These are phyloP conservation scores for Cichorium intybus DNA, from an alignment of 140 eudicot genomes.

Conservation along the genomic window DNA sequence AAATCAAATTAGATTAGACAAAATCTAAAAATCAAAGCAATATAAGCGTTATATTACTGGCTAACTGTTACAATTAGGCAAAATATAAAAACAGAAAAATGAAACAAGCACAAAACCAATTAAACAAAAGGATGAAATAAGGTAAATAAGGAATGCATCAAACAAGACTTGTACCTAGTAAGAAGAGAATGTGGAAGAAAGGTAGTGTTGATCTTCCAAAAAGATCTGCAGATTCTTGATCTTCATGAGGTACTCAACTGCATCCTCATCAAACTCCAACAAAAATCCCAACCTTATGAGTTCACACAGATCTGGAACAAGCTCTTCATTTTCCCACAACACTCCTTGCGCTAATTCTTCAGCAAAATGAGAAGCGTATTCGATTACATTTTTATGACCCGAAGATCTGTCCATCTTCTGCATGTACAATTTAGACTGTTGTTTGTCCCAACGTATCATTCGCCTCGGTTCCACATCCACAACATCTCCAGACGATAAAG, in stretches of 20 bases:
- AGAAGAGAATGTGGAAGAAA: slow-evolving; percentile 29
- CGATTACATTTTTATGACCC: too few species aligned
- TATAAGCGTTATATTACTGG: too few species aligned
- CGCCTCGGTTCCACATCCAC: slow-evolving; percentile 17
- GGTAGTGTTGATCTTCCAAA: slow-evolving; percentile 42
- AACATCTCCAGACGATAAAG: slow-evolving; percentile 23
- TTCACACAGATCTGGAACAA: slow-evolving; percentile 29
- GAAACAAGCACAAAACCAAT: too few species aligned
- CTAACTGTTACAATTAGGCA: too few species aligned
- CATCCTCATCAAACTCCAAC: slow-evolving; percentile 46
- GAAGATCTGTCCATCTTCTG: slow-evolving; percentile 24
- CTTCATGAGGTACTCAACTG: slow-evolving; percentile 39
- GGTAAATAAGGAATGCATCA: too few species aligned
- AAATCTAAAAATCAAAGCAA: too few species aligned
- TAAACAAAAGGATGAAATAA: too few species aligned
- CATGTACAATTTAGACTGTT: slow-evolving; percentile 17
- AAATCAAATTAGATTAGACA: too few species aligned
- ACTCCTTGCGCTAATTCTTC: slow-evolving; percentile 43
- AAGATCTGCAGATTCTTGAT: slow-evolving; percentile 37
- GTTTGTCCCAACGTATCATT: slow-evolving; percentile 49
- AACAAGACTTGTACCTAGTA: too few species aligned
- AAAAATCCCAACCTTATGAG: slow-evolving; percentile 42
- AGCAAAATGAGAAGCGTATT: too few species aligned
- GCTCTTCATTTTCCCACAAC: slow-evolving; percentile 50
- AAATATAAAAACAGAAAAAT: too few species aligned